Conservation (phyloP, 306 rosid species). For the Bauhinia variegata region DNA sequence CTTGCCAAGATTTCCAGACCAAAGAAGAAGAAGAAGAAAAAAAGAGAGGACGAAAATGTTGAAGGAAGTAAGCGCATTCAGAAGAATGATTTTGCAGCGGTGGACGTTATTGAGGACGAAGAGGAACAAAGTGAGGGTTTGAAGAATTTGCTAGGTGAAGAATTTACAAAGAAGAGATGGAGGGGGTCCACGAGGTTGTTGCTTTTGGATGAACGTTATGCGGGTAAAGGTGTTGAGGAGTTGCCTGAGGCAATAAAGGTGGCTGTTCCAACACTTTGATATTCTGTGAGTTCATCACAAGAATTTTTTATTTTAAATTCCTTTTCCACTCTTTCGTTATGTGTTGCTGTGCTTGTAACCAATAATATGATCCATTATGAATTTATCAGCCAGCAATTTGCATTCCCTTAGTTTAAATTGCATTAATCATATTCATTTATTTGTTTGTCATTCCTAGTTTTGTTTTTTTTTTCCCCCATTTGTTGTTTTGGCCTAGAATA, state of each 20-base stretch:
- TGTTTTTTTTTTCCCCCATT: constrained; percentile 6
- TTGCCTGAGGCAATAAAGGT: constrained; percentile 94
- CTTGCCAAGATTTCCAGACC: constrained; percentile 91
- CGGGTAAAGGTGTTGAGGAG: constrained; percentile 49
- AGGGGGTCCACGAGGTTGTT: constrained; percentile 78
- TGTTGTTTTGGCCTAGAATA: constrained; percentile 14
- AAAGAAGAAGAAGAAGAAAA: constrained; percentile 54
- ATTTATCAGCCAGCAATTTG: not conserved
- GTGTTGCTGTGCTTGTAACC: not conserved
- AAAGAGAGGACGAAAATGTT: constrained; percentile 28
- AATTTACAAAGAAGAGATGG: constrained; percentile 65
- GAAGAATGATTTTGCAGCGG: constrained; percentile 44
- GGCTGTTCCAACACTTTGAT: constrained; percentile 42
- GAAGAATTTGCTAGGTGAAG: constrained; percentile 71
- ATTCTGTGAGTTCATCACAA: constrained; percentile 47
- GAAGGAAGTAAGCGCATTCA: constrained; percentile 39
- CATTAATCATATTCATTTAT: constrained; percentile 16
- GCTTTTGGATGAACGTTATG: constrained; percentile 72
- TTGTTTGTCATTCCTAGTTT: not conserved
- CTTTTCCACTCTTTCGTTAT: not conserved
- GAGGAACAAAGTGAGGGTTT: constrained; percentile 53
- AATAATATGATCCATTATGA: not conserved
- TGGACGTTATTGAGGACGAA: constrained; percentile 79
- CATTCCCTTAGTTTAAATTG: constrained; percentile 28
- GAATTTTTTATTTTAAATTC: constrained; percentile 15